Evolutionary conservation across 768 basidiomycete genomes (phyloP), one percentile per base, ranked within the genome.

Genomic region (Holtermannia corniformis): DNA sequence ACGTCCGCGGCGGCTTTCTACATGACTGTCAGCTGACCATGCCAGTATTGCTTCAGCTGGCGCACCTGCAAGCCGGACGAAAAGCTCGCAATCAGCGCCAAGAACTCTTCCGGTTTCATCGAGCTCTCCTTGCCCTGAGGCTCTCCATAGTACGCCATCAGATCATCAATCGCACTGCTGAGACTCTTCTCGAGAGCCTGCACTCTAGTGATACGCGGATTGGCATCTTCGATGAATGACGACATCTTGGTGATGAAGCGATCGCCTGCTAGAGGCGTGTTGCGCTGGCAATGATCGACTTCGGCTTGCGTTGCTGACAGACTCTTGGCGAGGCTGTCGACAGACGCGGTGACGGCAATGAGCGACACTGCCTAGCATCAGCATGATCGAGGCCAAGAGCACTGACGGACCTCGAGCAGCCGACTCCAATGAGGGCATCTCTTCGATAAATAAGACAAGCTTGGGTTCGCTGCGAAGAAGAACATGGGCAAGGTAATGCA

Each of bases 401-500:
- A 0, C 5, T 11, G 12, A 24, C 78, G 59, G 63, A 88, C 91
- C 76, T 61, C 87, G 78, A 20, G 87, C 84, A 10, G 87, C 90
- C 3, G 86, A 80, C 67, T 91, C 87, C 2, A 95, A 60, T 65
- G 81, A 82, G 1, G 87, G 83, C 61, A 87, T 72, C 12, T 92
- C 90, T 22, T 87, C 83, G 3, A 86, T 78, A 70, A 91, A 92
- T 16, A 77, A 76, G 3, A 85, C 73, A 12, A 87, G 67, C 0
- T 77, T 74, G 0, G 84, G 79, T 63, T 91, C 82, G 4, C 78
- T 78, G 25, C 82, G 79, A 52, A 86, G 62, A 14, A 93, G 76
- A 4, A 86, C 78, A 44, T 80, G 78, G 12, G 86, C 87, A n/a
- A 93, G 69, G 65, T 89, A 93, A 68, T 93, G 91, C 12, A 95